Percentiles rank a stretch among this genome's conserved stretches.
Evolutionary conservation across 441 rosid genomes (phyloP).

Genomic region (Gossypium lobatum): DNA sequence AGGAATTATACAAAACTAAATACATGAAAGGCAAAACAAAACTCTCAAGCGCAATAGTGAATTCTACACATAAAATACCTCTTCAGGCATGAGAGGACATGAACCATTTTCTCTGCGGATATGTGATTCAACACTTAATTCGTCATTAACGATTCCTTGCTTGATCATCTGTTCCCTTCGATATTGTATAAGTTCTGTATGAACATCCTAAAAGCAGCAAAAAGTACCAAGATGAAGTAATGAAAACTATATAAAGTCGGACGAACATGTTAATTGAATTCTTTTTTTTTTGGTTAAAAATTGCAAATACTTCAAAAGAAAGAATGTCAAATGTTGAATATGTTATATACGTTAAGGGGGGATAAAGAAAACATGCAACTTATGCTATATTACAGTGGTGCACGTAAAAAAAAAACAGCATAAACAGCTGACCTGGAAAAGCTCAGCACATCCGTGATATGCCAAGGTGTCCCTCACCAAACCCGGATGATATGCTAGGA

Average conservation of each 20-base stretch:
- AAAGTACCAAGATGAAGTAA: constrained; percentile 14
- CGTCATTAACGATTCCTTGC: constrained; percentile 58
- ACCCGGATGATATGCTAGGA: constrained; percentile 89
- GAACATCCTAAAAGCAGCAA: constrained; percentile 60
- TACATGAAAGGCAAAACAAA: background rate
- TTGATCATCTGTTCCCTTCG: constrained; percentile 88
- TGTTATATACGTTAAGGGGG: background rate
- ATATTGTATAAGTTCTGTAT: constrained; percentile 85
- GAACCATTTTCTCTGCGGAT: constrained; percentile 68
- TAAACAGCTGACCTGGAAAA: constrained; percentile 69
- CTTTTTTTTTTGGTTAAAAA: background rate
- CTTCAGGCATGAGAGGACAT: constrained; percentile 98
- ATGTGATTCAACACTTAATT: constrained; percentile 57
- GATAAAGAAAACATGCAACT: constrained; percentile 7
- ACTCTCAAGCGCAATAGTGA: background rate
- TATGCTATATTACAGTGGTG: background rate
- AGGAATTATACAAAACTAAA: background rate
- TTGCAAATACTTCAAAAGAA: background rate
- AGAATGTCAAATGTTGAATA: background rate
- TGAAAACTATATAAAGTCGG: constrained; percentile 16
- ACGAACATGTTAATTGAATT: background rate
- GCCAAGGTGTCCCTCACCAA: constrained; percentile 77
- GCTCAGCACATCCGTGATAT: constrained; percentile 96
- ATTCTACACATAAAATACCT: constrained; percentile 39
- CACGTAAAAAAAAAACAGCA: constrained; percentile 10